Evolutionary conservation across 768 basidiomycete species (phyloP).

Genomic region (Boletus vinaceobasis): DNA sequence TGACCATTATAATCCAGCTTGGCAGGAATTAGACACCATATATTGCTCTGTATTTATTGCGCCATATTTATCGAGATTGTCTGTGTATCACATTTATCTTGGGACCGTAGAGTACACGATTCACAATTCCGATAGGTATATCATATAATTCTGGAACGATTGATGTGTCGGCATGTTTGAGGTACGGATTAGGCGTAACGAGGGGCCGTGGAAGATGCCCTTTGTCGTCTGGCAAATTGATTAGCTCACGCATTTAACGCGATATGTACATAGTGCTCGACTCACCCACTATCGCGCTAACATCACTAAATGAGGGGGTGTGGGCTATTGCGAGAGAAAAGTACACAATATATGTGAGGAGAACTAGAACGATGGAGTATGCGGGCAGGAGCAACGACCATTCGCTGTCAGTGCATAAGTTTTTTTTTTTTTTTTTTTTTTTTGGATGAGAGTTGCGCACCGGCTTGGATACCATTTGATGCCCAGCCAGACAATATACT

Average conservation of each 20-base stretch:
- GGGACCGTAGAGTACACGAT: conserved; percentile 61
- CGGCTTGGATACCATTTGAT: conserved; percentile 87
- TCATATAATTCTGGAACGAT: conserved; percentile 71
- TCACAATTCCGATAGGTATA: conserved; percentile 78
- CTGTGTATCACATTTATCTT: conserved; percentile 15
- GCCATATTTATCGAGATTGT: conserved; percentile 18
- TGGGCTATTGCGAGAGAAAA: conserved; percentile 68
- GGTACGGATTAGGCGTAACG: conserved; percentile 41
- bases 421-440: not conserved
- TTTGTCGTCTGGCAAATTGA: conserved; percentile 47
- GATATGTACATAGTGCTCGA: conserved; percentile 8
- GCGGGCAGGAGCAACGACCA: conserved; percentile 83
- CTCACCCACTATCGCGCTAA: conserved; percentile 66
- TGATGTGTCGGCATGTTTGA: conserved; percentile 42
- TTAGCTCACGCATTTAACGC: conserved; percentile 8
- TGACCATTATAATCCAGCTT: conserved; percentile 12
- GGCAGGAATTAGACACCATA: conserved; percentile 1
- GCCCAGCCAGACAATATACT: conserved; percentile 60
- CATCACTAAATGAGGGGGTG: conserved; percentile 68
- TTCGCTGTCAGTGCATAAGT: conserved; percentile 49
- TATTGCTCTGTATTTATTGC: conserved; percentile 9
- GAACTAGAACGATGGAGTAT: conserved; percentile 64
- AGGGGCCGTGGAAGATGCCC: conserved; percentile 45
- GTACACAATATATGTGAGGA: conserved; percentile 76
- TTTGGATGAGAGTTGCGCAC: conserved; percentile 35